Conservation (phyloP, 2,329 filamentous ascomycete species). For the Phaeosphaeriaceae sp. region DNA sequence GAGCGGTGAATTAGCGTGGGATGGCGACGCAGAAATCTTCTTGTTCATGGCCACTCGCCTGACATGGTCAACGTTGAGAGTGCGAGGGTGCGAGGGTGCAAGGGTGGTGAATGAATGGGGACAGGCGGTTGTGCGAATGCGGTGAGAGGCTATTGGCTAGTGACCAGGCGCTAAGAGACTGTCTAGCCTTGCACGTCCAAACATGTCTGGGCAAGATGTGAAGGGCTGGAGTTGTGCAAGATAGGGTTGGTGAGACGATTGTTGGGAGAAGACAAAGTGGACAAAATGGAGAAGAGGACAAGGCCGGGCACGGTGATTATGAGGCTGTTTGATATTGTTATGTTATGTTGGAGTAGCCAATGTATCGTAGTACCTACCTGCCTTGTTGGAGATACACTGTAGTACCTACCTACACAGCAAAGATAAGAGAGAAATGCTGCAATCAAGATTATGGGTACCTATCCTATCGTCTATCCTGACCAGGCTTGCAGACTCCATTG, state of each 20-base stretch:
- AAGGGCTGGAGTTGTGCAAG: slow-evolving; percentile 38
- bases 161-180: slow-evolving; percentile 24
- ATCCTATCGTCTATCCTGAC: not conserved
- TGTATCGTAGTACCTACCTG: no score
- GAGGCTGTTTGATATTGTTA: no score
- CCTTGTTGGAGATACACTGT: no score
- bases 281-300: slow-evolving; percentile 10
- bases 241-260: slow-evolving; percentile 15
- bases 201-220: slow-evolving; percentile 28
- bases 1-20: not conserved
- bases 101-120: slow-evolving; percentile 35
- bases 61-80: slow-evolving; percentile 2
- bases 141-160: slow-evolving; percentile 25
- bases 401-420: not conserved
- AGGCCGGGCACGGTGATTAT: slow-evolving; percentile 9
- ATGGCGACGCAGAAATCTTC: slow-evolving; percentile 1
- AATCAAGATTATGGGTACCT: no score
- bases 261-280: slow-evolving; percentile 13
- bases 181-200: slow-evolving; percentile 32
- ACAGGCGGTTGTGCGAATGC: slow-evolving; percentile 33
- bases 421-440: slow-evolving; percentile 1
- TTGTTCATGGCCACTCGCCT: not conserved
- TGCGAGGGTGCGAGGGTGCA: no score
- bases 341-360: no score
- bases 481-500: not conserved